Evolutionary conservation across 306 rosid genomes (phyloP).

Genomic region (Begonia peltatifolia): DNA sequence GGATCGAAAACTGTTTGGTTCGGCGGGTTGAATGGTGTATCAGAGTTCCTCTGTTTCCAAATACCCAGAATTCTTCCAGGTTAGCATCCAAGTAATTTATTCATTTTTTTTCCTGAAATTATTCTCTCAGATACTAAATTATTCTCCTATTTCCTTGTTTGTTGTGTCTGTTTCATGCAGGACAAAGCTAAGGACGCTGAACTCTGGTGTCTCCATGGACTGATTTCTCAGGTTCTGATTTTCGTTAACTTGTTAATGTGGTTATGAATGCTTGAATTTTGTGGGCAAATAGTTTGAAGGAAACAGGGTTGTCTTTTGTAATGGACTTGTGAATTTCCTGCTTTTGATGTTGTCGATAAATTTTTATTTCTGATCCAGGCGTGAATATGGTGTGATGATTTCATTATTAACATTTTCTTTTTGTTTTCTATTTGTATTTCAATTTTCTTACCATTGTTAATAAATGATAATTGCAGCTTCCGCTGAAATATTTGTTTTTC

Average conservation of each 20-base stretch:
- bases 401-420: too few relatives aligned
- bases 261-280: too few relatives aligned
- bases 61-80: slow-evolving; percentile 28
- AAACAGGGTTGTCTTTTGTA: too few relatives aligned
- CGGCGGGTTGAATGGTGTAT: slow-evolving; percentile 29
- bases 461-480: not conserved
- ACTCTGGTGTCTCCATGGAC: not conserved
- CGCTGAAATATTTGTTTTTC: not conserved
- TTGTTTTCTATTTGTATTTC: too few relatives aligned
- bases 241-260: not conserved
- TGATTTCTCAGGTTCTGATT: not conserved
- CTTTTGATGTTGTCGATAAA: too few relatives aligned
- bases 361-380: too few relatives aligned
- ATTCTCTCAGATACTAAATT: not conserved
- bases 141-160: not conserved
- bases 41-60: slow-evolving; percentile 31
- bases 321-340: too few relatives aligned
- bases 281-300: too few relatives aligned
- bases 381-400: too few relatives aligned
- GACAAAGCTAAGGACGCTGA: not conserved
- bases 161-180: not conserved
- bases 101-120: not conserved
- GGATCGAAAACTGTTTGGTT: slow-evolving; percentile 42
- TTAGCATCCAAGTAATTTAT: slow-evolving; percentile 19
- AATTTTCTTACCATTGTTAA: too few relatives aligned